These are phyloP conservation scores for Rhododendron mucronatum DNA, from an alignment of 148 eudicot species.

Conservation along the genomic window DNA sequence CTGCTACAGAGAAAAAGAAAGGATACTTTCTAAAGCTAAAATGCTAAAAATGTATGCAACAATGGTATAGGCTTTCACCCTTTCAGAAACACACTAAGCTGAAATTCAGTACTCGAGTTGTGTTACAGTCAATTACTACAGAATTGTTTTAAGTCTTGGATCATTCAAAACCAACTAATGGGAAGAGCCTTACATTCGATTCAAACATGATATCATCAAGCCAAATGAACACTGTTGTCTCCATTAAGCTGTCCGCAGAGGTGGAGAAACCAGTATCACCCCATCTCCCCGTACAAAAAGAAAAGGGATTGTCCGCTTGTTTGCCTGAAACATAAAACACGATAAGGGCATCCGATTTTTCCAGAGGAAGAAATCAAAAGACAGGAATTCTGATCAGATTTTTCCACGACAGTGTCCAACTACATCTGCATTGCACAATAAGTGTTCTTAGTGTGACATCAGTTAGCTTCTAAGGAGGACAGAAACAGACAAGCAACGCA, in stretches of 20 bases:
- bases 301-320: constrained; percentile 10
- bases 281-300: constrained; percentile 11
- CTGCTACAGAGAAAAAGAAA: neutral
- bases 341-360: neutral
- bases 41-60: neutral
- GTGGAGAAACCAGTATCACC: constrained; percentile 11
- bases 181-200: neutral
- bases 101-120: neutral
- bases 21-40: neutral
- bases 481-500: neutral
- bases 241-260: constrained; percentile 2
- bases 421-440: neutral
- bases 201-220: neutral
- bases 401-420: neutral
- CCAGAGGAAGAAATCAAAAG: neutral
- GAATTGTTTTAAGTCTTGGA: no score
- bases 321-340: constrained; percentile 4
- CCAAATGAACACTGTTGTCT: neutral
- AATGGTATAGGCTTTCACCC: neutral
- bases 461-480: neutral
- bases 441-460: neutral
- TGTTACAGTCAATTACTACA: no score
- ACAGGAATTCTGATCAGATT: neutral
- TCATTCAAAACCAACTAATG: neutral
- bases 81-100: neutral